Conservation (phyloP, 106 monocot genomes). For the Ottelia alismoides region DNA sequence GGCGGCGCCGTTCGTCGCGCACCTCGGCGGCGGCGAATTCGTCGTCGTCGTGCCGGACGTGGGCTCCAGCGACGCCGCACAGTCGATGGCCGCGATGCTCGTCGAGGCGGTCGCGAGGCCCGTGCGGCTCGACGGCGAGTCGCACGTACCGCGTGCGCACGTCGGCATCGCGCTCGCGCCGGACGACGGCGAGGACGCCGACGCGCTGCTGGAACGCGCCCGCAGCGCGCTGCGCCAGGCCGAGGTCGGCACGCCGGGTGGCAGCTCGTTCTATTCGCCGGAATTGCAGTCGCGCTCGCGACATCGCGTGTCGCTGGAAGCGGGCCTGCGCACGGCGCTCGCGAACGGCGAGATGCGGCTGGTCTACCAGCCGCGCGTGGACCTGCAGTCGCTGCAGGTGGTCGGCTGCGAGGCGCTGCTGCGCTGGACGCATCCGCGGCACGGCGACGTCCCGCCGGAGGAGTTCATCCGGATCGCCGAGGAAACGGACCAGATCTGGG, state of each 20-base stretch:
- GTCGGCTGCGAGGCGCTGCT: neutral
- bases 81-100: neutral
- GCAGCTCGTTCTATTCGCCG: no score
- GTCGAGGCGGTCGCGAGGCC: neutral
- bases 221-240: no score
- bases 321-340: neutral
- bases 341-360: neutral
- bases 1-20: no score
- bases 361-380: neutral
- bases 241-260: neutral
- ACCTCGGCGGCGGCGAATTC: no score
- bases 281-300: no score
- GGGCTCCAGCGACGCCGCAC: no score
- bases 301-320: no score
- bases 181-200: neutral
- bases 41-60: no score
- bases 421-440: neutral
- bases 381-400: neutral
- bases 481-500: neutral
- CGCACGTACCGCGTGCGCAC: neutral
- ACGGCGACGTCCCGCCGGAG: neutral
- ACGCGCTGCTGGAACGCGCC: no score
- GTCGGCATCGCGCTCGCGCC: neutral
- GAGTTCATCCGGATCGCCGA: neutral
- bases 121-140: neutral